phyloP scores from a whole-genome alignment of 257 asterid species.

The Penstemon newberryi region DNA sequence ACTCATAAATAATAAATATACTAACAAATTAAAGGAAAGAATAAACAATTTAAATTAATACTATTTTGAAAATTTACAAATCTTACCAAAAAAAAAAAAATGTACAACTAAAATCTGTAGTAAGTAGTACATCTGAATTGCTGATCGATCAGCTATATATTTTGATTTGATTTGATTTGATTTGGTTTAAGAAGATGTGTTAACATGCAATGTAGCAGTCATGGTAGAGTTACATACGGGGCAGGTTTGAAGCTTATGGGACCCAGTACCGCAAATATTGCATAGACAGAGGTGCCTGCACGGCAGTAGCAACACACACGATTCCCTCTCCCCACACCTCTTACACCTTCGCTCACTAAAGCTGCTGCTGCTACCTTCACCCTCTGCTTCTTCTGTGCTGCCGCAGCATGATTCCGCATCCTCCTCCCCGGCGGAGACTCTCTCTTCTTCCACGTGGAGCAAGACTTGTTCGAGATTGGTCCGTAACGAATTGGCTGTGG shows the following conservation, averaged over 20 bases:
- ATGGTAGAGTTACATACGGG: conserved; percentile 64
- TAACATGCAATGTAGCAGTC: conserved; percentile 80
- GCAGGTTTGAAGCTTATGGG: conserved; percentile 53
- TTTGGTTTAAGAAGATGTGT: conserved; percentile 41
- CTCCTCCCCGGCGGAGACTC: conserved; percentile 42
- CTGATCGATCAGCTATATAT: no score
- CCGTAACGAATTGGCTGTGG: conserved; percentile 69
- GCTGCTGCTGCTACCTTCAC: background rate
- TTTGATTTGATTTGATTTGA: no score
- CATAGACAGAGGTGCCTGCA: conserved; percentile 87
- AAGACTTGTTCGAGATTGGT: conserved; percentile 62
- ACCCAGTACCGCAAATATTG: conserved; percentile 67
- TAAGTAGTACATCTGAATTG: no score
- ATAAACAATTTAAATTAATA: no score
- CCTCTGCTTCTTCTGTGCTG: conserved; percentile 40
- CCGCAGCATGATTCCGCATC: conserved; percentile 78
- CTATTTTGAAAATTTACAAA: no score
- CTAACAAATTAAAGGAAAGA: no score
- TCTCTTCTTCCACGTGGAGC: conserved; percentile 44
- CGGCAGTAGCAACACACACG: conserved; percentile 73
- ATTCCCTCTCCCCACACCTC: conserved; percentile 62
- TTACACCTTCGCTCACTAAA: conserved; percentile 39
- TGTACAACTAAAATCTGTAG: no score
- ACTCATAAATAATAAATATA: no score
- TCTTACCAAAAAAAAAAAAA: no score